Evolutionary conservation across 129 eudicot species (phyloP).

Genomic region (Calendula officinalis): DNA sequence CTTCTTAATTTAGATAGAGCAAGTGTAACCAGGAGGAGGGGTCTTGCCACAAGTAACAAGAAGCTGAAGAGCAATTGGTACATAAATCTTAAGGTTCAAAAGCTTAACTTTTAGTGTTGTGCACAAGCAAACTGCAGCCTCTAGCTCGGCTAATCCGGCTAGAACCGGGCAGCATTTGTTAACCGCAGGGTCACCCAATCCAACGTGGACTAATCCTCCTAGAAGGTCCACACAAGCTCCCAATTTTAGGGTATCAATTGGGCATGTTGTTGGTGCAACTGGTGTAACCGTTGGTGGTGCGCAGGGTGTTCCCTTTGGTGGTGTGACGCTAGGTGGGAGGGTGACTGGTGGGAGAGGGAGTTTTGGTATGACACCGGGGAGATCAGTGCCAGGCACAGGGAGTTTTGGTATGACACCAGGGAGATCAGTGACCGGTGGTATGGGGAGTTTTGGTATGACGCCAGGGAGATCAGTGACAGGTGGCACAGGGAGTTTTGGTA

Average conservation of each 20-base stretch:
- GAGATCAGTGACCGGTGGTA: not conserved
- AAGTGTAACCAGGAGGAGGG: slow-evolving; percentile 90
- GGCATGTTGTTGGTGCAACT: slow-evolving; percentile 35
- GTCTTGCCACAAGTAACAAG: slow-evolving; percentile 82
- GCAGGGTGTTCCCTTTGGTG: slow-evolving; percentile 35
- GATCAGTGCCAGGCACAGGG: no score
- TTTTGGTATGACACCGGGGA: not conserved
- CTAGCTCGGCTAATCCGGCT: slow-evolving; percentile 62
- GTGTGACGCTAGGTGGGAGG: slow-evolving; percentile 31
- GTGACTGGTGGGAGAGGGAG: not conserved
- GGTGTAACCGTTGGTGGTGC: slow-evolving; percentile 36
- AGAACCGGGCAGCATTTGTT: slow-evolving; percentile 74
- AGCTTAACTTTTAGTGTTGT: slow-evolving; percentile 72
- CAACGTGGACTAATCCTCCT: slow-evolving; percentile 71
- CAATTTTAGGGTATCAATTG: slow-evolving; percentile 64
- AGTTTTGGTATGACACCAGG: not conserved
- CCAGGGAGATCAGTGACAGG: slow-evolving; percentile 12
- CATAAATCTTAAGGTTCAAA: slow-evolving; percentile 51
- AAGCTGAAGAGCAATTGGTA: slow-evolving; percentile 79
- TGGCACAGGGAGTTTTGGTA: not conserved
- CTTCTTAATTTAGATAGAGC: slow-evolving; percentile 49
- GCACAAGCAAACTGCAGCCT: slow-evolving; percentile 90
- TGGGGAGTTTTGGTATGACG: not conserved
- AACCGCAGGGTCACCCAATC: slow-evolving; percentile 64
- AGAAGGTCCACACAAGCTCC: slow-evolving; percentile 90